Percentiles rank a stretch among this genome's conserved stretches.
Conservation (phyloP, 108 stramenopile species). For the Parmales sp. region DNA sequence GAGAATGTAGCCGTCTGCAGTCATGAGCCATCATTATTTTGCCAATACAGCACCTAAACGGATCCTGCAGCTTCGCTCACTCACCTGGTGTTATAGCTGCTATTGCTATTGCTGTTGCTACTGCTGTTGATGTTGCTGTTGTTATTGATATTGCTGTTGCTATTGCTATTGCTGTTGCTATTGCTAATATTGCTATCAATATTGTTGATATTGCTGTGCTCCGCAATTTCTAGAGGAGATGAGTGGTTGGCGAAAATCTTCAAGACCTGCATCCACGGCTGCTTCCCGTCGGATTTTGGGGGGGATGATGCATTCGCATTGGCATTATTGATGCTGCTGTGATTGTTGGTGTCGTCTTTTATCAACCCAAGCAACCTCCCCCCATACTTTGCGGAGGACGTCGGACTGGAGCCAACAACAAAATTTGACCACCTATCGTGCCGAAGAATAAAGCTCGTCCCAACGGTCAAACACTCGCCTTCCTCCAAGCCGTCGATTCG, state of each 20-base stretch:
- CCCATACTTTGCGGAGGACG: slow-evolving; percentile 63
- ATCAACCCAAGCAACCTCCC: slow-evolving; percentile 70
- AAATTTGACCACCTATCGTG: slow-evolving; percentile 66
- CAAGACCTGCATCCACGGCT: slow-evolving; percentile 15
- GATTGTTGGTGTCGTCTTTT: slow-evolving; percentile 11
- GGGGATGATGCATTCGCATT: not conserved
- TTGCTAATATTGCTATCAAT: no score
- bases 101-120: no score
- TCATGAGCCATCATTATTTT: no score
- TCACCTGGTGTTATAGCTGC: no score
- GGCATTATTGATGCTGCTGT: not conserved
- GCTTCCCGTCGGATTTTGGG: slow-evolving; percentile 11
- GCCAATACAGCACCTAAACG: no score
- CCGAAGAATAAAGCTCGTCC: slow-evolving; percentile 50
- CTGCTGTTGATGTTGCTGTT: no score
- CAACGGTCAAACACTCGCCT: slow-evolving; percentile 41
- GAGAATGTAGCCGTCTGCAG: no score
- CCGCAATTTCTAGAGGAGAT: no score
- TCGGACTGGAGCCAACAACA: slow-evolving; percentile 53
- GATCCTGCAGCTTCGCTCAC: no score
- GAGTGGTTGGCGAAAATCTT: not conserved
- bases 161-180: no score
- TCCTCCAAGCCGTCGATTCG: slow-evolving; percentile 18
- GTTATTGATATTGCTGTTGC: no score
- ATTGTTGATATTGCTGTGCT: no score